These are phyloP conservation scores for Powellomyces hirtus DNA, from an alignment of 192 early-diverging fungal genomes.

Conservation along the genomic window DNA sequence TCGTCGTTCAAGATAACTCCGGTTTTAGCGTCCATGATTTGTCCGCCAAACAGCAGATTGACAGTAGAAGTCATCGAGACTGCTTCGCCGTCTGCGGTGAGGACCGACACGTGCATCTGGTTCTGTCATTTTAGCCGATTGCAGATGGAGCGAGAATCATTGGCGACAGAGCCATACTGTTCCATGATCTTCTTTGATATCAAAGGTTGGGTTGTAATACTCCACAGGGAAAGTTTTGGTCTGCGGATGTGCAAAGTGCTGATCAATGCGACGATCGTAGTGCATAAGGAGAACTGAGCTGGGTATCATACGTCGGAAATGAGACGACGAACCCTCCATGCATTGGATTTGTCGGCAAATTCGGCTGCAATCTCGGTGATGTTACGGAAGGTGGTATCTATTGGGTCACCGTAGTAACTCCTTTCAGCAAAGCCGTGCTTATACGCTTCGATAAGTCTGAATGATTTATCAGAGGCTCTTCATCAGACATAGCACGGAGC, in stretches of 20 bases:
- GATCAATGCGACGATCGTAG: no score
- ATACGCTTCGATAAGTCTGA: slow-evolving; percentile 73
- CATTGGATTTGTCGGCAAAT: slow-evolving; percentile 70
- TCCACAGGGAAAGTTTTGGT: slow-evolving; percentile 58
- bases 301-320: slow-evolving; percentile 68
- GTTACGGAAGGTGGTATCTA: slow-evolving; percentile 49
- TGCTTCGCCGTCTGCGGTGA: slow-evolving; percentile 70
- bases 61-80: slow-evolving; percentile 85
- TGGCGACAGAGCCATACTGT: no score
- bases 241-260: neutral
- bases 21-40: slow-evolving; percentile 78
- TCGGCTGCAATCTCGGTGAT: slow-evolving; percentile 55
- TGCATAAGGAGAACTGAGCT: no score
- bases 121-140: no score
- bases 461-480: neutral
- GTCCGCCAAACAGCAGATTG: slow-evolving; percentile 87
- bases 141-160: no score
- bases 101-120: slow-evolving; percentile 77
- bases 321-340: slow-evolving; percentile 60
- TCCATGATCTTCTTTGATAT: slow-evolving; percentile 75
- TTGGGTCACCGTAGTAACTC: slow-evolving; percentile 77
- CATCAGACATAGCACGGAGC: neutral
- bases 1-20: slow-evolving; percentile 93
- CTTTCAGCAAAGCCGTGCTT: slow-evolving; percentile 85
- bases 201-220: slow-evolving; percentile 82